Percentiles rank a stretch among this genome's conserved stretches.
Conservation (phyloP, 1,284 basidiomycete species). For the Irpex rosettiformis region DNA sequence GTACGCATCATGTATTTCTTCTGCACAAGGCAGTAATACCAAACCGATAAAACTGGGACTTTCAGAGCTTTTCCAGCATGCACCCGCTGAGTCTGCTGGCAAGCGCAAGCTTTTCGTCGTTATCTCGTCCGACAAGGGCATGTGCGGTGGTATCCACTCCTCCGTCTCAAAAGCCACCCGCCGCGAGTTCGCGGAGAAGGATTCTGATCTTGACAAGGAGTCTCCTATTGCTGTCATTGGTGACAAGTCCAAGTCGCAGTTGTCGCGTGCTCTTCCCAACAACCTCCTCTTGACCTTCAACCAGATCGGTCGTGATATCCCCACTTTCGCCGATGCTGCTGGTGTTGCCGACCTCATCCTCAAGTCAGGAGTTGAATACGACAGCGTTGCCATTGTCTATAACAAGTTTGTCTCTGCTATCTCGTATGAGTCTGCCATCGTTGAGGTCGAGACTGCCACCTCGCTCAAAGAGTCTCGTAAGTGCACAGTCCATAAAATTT, state of each 20-base stretch:
- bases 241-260: conserved; percentile 97
- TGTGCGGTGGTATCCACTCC: conserved; percentile 99
- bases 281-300: conserved; percentile 91
- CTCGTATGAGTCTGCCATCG: conserved; percentile 80
- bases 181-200: conserved; percentile 52
- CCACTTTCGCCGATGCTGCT: conserved; percentile 95
- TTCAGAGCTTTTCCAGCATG: conserved; percentile 81
- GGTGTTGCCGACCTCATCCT: conserved; percentile 92
- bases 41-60: neutral
- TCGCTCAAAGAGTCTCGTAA: conserved; percentile 74
- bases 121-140: conserved; percentile 97
- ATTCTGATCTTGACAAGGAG: conserved; percentile 54
- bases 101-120: conserved; percentile 88
- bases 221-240: conserved; percentile 86
- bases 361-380: conserved; percentile 84
- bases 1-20: conserved; percentile 43
- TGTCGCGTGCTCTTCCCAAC: conserved; percentile 63
- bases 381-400: conserved; percentile 88
- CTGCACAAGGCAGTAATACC: neutral
- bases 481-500: conserved; percentile 28
- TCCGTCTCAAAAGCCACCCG: conserved; percentile 91
- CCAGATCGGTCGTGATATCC: conserved; percentile 96
- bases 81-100: conserved; percentile 56
- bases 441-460: conserved; percentile 82
- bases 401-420: conserved; percentile 96